These are phyloP conservation scores for Clarireedia hainanense DNA, from an alignment of 2,329 filamentous ascomycete species.

Conservation along the genomic window DNA sequence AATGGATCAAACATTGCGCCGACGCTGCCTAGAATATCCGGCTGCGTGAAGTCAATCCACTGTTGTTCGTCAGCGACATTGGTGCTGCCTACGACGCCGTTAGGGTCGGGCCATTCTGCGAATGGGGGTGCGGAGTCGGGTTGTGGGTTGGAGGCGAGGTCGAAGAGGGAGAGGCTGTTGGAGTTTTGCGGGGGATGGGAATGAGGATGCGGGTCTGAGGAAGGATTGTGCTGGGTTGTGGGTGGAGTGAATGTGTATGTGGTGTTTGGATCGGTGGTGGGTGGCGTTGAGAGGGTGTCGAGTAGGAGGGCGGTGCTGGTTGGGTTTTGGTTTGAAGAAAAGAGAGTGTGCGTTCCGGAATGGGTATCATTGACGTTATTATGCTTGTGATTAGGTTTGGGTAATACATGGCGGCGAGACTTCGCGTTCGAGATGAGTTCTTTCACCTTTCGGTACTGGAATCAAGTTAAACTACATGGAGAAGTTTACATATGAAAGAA, in stretches of 20 bases:
- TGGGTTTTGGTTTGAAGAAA: neutral
- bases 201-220: too few species aligned
- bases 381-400: too few species aligned
- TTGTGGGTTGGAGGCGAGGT: neutral
- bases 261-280: neutral
- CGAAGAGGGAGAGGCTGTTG: neutral
- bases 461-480: neutral
- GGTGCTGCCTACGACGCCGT: too few species aligned
- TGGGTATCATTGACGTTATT: too few species aligned
- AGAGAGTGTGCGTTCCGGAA: too few species aligned
- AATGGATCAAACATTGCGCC: neutral
- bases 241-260: neutral
- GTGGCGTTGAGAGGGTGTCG: neutral
- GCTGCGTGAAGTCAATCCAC: neutral
- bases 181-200: neutral
- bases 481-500: too few species aligned
- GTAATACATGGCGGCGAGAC: too few species aligned
- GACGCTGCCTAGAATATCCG: neutral
- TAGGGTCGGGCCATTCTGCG: neutral
- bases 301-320: neutral
- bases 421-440: neutral
- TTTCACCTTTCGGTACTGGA: constrained; percentile 2
- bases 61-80: neutral
- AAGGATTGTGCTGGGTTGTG: neutral
- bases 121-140: neutral